Percentiles rank a stretch among this genome's conserved stretches.
Conservation (phyloP, 1,284 basidiomycete genomes). For the Thecaphora frezii region DNA sequence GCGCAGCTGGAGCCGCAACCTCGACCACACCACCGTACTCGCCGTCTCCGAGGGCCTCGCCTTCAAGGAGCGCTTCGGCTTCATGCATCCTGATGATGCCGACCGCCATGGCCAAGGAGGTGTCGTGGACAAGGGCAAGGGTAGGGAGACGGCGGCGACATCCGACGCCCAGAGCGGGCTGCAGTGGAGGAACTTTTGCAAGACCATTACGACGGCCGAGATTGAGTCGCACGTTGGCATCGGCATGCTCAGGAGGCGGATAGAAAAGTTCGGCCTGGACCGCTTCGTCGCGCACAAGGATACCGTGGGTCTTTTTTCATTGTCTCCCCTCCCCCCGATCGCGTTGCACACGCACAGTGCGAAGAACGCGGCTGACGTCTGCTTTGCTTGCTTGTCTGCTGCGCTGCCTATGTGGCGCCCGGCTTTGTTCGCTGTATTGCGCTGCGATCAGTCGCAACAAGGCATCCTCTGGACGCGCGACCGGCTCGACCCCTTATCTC, state of each 20-base stretch:
- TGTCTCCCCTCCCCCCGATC: too few relatives aligned
- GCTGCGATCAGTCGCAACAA: conserved; percentile 18
- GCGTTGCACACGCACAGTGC: too few relatives aligned
- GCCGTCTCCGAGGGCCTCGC: conserved; percentile 52
- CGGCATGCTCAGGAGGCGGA: conserved; percentile 41
- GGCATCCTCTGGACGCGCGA: conserved; percentile 42
- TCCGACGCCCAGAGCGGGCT: background rate
- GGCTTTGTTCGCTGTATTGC: background rate
- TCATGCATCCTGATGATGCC: conserved; percentile 10
- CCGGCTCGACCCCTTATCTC: conserved; percentile 4
- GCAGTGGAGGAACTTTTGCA: conserved; percentile 28
- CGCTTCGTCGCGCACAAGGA: conserved; percentile 55
- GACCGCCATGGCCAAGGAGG: too few relatives aligned
- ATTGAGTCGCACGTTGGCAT: conserved; percentile 49
- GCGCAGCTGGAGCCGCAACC: conserved; percentile 55
- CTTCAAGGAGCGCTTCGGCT: conserved; percentile 41
- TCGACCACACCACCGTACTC: conserved; percentile 54
- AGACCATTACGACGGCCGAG: conserved; percentile 40
- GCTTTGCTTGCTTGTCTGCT: too few relatives aligned
- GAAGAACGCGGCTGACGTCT: too few relatives aligned
- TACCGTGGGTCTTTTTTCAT: conserved; percentile 38
- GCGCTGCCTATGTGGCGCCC: too few relatives aligned
- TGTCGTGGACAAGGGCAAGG: conserved; percentile 12
- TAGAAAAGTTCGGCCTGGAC: conserved; percentile 57
- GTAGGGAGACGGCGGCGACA: background rate